Evolutionary conservation across 1,284 basidiomycete species (phyloP).

Genomic region (Porogramme epimiltina): DNA sequence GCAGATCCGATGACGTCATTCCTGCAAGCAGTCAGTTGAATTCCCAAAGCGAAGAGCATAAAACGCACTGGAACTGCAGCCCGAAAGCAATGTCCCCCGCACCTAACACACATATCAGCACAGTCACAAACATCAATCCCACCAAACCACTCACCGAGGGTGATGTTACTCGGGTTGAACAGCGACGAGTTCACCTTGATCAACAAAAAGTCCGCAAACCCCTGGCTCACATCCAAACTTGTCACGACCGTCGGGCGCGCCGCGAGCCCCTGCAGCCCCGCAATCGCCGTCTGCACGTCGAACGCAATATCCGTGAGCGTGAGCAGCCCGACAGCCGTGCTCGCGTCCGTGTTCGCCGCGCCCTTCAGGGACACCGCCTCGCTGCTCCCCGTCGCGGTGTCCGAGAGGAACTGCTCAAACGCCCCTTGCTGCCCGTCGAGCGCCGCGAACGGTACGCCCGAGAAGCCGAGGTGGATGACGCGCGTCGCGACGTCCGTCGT

Average conservation of each 20-base stretch:
- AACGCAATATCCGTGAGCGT: constrained; percentile 64
- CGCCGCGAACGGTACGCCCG: constrained; percentile 62
- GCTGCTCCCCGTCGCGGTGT: constrained; percentile 54
- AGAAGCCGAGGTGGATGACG: constrained; percentile 66
- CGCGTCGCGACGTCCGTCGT: constrained; percentile 66
- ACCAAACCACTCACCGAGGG: constrained; percentile 46
- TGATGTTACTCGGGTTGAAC: constrained; percentile 73
- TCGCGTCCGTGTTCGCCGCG: constrained; percentile 57
- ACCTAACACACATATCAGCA: neutral
- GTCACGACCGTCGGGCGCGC: constrained; percentile 60
- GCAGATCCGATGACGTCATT: constrained; percentile 14
- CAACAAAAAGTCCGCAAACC: constrained; percentile 68
- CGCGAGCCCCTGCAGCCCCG: constrained; percentile 70
- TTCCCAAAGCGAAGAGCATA: too few relatives aligned
- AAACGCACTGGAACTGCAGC: constrained; percentile 51
- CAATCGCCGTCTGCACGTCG: constrained; percentile 60
- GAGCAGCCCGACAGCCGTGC: constrained; percentile 76
- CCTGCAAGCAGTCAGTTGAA: neutral
- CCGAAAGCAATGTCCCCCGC: constrained; percentile 66
- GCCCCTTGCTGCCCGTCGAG: constrained; percentile 50
- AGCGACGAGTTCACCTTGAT: constrained; percentile 66
- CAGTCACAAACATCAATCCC: neutral
- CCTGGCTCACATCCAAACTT: constrained; percentile 71
- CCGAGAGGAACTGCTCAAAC: constrained; percentile 71
- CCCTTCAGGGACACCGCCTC: constrained; percentile 63